Conservation (phyloP, 140 eudicot species). For the Oenanthe javanica region DNA sequence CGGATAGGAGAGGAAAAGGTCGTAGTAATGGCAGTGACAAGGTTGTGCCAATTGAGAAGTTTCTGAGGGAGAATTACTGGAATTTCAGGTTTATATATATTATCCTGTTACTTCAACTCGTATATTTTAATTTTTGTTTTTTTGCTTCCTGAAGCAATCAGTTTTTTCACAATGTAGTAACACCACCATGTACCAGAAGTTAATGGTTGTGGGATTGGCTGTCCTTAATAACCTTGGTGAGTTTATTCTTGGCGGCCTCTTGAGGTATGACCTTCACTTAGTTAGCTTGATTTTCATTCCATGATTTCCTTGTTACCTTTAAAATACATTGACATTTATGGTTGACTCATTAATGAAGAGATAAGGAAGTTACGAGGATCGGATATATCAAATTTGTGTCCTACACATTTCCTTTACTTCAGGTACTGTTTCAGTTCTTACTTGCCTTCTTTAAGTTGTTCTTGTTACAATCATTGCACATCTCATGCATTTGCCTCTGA, state of each 20-base stretch:
- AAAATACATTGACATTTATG: constrained; percentile 14
- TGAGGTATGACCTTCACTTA: constrained; percentile 40
- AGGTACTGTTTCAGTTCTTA: constrained; percentile 28
- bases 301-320: background rate
- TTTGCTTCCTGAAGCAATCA: background rate
- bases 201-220: constrained; percentile 83
- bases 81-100: constrained; percentile 48
- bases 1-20: constrained; percentile 53
- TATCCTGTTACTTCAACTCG: background rate
- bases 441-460: background rate
- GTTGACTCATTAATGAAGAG: constrained; percentile 36
- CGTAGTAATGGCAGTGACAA: constrained; percentile 25
- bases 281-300: constrained; percentile 1
- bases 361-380: constrained; percentile 42
- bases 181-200: constrained; percentile 59
- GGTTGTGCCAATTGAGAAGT: constrained; percentile 62
- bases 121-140: background rate
- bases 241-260: constrained; percentile 70
- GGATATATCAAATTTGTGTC: constrained; percentile 74
- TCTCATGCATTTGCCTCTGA: background rate
- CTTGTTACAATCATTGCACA: background rate
- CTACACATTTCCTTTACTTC: constrained; percentile 75
- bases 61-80: constrained; percentile 74
- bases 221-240: constrained; percentile 83
- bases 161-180: constrained; percentile 47